These are phyloP conservation scores for Vanilla planifolia DNA, from an alignment of 106 monocot species.

Conservation along the genomic window DNA sequence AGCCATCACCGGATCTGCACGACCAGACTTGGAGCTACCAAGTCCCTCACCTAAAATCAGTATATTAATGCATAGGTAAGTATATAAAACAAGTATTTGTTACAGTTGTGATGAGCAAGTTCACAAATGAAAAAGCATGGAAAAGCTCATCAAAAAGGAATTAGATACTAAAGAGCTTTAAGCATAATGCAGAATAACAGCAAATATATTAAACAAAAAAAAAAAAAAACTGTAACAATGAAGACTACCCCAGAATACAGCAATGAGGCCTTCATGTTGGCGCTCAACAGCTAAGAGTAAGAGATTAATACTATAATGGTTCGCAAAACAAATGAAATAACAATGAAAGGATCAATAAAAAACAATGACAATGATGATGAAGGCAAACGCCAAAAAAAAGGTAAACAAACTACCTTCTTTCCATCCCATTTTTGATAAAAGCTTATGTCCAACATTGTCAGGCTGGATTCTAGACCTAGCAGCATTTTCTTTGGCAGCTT, in stretches of 20 bases:
- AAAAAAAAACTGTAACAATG: no score
- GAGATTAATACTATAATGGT: no score
- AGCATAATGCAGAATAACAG: no score
- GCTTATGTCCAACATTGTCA: conserved; percentile 95
- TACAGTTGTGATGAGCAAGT: no score
- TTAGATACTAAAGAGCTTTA: background rate
- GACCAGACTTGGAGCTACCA: conserved; percentile 73
- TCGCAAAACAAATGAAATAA: no score
- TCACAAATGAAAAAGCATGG: background rate
- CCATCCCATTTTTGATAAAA: conserved; percentile 99
- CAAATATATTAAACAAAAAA: background rate
- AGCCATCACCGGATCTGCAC: conserved; percentile 92
- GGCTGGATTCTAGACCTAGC: conserved; percentile 89
- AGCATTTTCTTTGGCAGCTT: conserved; percentile 62
- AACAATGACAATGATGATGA: no score
- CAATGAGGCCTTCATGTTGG: no score
- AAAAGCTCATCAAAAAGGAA: background rate
- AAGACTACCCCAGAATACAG: no score
- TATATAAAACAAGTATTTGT: no score
- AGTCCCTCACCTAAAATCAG: conserved; percentile 79
- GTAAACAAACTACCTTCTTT: conserved; percentile 99
- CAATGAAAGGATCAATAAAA: no score
- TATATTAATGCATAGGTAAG: background rate
- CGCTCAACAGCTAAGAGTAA: no score
- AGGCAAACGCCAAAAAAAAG: no score